A percentile compares a stretch with the other conserved stretches of the same genome.
Conservation (phyloP, 768 basidiomycete genomes). For the Tricholoma terreum region DNA sequence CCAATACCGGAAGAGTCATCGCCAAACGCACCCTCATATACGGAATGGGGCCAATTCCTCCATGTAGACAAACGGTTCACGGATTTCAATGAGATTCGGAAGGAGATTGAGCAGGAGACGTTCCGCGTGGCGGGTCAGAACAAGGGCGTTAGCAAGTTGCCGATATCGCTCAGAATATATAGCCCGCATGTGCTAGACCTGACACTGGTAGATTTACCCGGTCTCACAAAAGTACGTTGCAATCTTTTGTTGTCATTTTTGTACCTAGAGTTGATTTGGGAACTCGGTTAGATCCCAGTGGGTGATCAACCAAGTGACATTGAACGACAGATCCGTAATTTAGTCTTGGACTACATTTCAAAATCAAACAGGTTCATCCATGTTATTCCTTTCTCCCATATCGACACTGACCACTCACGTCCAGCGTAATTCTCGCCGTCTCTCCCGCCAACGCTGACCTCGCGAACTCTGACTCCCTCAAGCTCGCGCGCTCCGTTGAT, state of each 20-base stretch:
- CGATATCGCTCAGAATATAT: constrained; percentile 93
- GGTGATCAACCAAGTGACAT: constrained; percentile 98
- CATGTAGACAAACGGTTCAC: constrained; percentile 96
- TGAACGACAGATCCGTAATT: constrained; percentile 89
- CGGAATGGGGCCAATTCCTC: constrained; percentile 96
- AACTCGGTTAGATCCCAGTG: constrained; percentile 70
- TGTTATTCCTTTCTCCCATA: too few species aligned
- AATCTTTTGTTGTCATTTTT: background rate
- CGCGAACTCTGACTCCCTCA: constrained; percentile 96
- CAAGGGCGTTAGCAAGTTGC: constrained; percentile 95
- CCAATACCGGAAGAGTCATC: constrained; percentile 55
- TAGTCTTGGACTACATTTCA: constrained; percentile 95
- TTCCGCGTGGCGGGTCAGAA: constrained; percentile 97
- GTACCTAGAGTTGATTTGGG: background rate
- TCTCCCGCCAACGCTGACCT: constrained; percentile 98
- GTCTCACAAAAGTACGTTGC: constrained; percentile 82
- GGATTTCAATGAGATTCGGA: constrained; percentile 92
- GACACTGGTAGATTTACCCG: constrained; percentile 95
- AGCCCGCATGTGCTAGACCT: constrained; percentile 94
- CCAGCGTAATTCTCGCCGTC: constrained; percentile 92
- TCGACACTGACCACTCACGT: too few species aligned
- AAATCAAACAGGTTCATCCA: constrained; percentile 85
- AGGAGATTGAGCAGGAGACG: constrained; percentile 98
- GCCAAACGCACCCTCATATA: constrained; percentile 44
- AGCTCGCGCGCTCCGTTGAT: constrained; percentile 93